Base-by-base conservation (phyloP, 371 early-diverging fungal species). In the Apophysomyces ossiformis region DNA sequence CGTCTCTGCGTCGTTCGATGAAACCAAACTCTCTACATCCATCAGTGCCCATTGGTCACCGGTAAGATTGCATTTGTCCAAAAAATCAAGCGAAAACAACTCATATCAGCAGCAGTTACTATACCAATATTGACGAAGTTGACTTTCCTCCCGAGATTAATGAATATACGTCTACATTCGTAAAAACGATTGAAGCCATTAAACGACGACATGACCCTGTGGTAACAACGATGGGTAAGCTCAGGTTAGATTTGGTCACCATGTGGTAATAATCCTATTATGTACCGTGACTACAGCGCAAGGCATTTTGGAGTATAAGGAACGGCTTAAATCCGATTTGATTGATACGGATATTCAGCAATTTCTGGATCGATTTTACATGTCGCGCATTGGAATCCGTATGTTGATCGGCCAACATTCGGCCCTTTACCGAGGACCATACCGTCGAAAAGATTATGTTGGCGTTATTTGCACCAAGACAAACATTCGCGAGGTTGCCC, bases 321-420 rank as follows among this genome's bases (percentile, higher is more conserved):
- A 92, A 57, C 74, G 77, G 70, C 87, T 72, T 65, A 85, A 76
- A 57, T 83, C 82, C 4, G 69, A 78, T 8, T 47, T 76, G 16
- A 88, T 94, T 37, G 95, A 96, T 71, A 88, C 87, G 41, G 94
- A 91, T 56, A 85, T 96, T 8, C 97, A 98, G 77, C 83, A 87
- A 35, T 98, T 98, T 72, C 79, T 98, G 67, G 97, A 97, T 79
- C 89, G 96, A n/a, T 98, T 98, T 79, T 97, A 96, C 82, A 90
- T 97, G 90, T 95, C 96, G 35, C 92, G 99, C 47, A 98, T 98
- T 67, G 99, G 99, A 15, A 97, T 98, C 68, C 92, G 99, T 65
- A 95, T 97, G 95, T 83, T 98, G 46, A 94, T 96, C 66, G 97
- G 93, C 37, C 94, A 94, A 69, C 93, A 93, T 70, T 85, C 91